A percentile compares a stretch with the other conserved stretches of the same genome.
Evolutionary conservation across 345 rosid species (phyloP).

Genomic region (Salix purpurea): DNA sequence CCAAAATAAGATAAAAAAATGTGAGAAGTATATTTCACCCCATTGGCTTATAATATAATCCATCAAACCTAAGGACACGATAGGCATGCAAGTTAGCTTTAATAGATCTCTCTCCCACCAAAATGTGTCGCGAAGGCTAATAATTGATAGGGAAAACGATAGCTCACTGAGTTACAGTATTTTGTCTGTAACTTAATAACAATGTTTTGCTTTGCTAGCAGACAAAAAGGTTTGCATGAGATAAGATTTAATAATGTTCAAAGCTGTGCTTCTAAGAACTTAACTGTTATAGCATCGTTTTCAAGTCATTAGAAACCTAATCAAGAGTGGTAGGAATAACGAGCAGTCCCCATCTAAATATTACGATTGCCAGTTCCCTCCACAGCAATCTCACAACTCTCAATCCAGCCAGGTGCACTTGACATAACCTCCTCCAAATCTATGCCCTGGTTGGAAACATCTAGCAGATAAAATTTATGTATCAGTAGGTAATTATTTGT

Average conservation of each 20-base stretch:
- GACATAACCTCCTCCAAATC: background rate
- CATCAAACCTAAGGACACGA: background rate
- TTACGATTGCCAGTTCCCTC: constrained; percentile 4
- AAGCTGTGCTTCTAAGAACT: background rate
- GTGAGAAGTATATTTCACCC: background rate
- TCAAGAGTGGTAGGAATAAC: background rate
- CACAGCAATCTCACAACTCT: constrained; percentile 7
- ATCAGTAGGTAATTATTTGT: background rate
- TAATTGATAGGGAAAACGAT: background rate
- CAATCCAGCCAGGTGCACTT: background rate
- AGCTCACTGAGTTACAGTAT: background rate
- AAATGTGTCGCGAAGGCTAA: background rate
- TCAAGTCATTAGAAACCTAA: constrained; percentile 14
- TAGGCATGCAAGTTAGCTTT: background rate
- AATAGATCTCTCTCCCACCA: background rate
- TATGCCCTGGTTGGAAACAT: background rate
- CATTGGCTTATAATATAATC: background rate
- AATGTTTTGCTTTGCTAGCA: background rate
- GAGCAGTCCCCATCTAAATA: constrained; percentile 6
- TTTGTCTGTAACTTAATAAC: background rate
- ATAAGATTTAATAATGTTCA: background rate
- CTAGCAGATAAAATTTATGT: background rate
- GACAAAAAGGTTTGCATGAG: background rate
- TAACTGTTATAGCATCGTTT: constrained; percentile 17
- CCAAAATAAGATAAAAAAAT: background rate